Conservation (phyloP, 352 stramenopile genomes). For the Phytophthora lateralis region DNA sequence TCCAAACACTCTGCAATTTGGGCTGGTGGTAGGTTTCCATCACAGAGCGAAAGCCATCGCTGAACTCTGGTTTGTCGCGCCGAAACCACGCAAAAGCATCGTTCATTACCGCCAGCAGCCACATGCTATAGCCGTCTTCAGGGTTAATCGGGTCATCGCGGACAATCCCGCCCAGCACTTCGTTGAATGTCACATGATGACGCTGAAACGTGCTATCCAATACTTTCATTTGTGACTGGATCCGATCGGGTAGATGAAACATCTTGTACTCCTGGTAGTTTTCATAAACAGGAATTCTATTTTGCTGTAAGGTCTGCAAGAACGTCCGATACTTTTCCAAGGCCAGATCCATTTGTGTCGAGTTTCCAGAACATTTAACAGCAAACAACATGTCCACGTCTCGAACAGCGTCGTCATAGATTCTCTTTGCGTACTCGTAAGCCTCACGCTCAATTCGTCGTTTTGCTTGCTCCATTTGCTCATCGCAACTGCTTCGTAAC, state of each 20-base stretch:
- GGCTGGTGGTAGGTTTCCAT: slow-evolving; percentile 6
- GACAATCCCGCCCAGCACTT: not conserved
- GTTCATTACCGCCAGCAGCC: not conserved
- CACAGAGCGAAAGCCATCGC: not conserved
- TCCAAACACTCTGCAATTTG: slow-evolving; percentile 7
- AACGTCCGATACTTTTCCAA: not conserved
- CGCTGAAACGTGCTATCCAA: not conserved
- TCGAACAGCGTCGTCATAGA: not conserved
- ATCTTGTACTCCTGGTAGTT: not conserved
- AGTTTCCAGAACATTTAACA: slow-evolving; percentile 1
- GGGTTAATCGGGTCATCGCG: not conserved
- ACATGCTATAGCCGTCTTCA: not conserved
- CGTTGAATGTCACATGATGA: slow-evolving; percentile 2
- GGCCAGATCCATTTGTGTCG: slow-evolving; percentile 4
- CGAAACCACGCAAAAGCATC: not conserved
- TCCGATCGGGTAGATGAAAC: slow-evolving; percentile 18
- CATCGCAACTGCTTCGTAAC: not conserved
- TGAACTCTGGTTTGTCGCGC: slow-evolving; percentile 1
- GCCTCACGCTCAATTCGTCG: not conserved
- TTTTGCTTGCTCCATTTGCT: not conserved
- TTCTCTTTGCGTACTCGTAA: not conserved
- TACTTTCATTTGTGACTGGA: slow-evolving; percentile 23
- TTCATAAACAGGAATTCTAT: not conserved
- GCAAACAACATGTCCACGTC: slow-evolving; percentile 20
- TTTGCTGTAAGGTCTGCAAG: not conserved